Base-by-base conservation (phyloP, 116 monocot species). In the Cymodocea nodosa region DNA sequence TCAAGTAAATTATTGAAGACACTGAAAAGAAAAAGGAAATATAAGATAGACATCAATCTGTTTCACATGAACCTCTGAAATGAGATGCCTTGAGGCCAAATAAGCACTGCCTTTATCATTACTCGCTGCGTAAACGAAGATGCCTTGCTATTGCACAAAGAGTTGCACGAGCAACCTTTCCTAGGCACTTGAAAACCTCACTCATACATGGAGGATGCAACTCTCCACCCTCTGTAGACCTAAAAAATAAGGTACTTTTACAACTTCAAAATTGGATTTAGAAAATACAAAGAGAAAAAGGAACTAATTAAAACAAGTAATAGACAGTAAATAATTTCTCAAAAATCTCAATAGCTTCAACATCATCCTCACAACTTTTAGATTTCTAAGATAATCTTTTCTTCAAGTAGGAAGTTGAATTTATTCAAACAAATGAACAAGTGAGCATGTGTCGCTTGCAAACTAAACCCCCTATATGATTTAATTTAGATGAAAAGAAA, bases 1-100 rank as follows among this genome's bases (percentile, higher is more conserved):
- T 94, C 94, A 71, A 94, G 94, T 67, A 94, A 75, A 78, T 87
- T 78, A 67, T 87, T 89, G 79, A 94, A 94, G 68, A 78, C 73
- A 72, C 94, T 94, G 94, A 70, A 54, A 69, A 50, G 44, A 6
- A 37, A 72, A 53, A 35, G 50, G 76, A n/a, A 59, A 35, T 51
- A 54, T 40, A 70, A 16, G 52, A 63, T 19, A 63, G 44, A 39
- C 44, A 40, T 18, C 22, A 63, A 19, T 8, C 18, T 15, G 25
- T 17, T 30, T 25, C 16, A 12, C 16, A 52, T 16, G 11, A 10
- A 52, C 12, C 30, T 15, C 34, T 60, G 4, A 63, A 23, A 16
- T 30, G 35, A 66, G 51, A 52, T 35, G 66, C 0, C 18, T 53
- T 49, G 10, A 50, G 2, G 50, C 35, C 18, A 73, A 73, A 72